These are phyloP conservation scores for Colletotrichum tofieldiae DNA, from an alignment of 2,329 filamentous ascomycete species.

Conservation along the genomic window DNA sequence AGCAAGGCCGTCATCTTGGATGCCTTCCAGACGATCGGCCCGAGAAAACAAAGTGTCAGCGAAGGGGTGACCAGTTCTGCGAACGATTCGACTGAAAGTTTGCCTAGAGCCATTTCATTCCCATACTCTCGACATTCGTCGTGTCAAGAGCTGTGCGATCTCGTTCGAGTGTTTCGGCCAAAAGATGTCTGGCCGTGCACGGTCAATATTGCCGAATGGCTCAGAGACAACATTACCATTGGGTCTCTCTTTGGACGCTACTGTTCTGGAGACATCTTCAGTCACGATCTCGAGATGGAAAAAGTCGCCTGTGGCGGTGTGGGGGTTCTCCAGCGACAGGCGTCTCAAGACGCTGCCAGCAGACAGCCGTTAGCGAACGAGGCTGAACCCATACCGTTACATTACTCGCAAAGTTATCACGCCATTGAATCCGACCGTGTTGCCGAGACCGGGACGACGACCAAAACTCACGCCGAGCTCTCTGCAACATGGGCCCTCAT, in stretches of 20 bases:
- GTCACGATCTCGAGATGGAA: constrained; percentile 76
- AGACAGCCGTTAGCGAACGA: constrained; percentile 1
- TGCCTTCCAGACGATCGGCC: constrained; percentile 47
- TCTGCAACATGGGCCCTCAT: background rate
- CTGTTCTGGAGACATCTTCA: constrained; percentile 74
- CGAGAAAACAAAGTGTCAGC: constrained; percentile 41
- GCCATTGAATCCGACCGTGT: background rate
- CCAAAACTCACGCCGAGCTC: background rate
- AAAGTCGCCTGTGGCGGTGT: constrained; percentile 31
- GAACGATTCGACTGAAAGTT: constrained; percentile 11
- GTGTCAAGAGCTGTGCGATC: constrained; percentile 81
- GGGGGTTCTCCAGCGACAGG: constrained; percentile 15
- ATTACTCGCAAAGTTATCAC: background rate
- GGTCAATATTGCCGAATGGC: constrained; percentile 75
- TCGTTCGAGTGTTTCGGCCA: constrained; percentile 79
- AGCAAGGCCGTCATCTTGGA: constrained; percentile 48
- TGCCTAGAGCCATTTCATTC: constrained; percentile 71
- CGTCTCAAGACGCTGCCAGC: constrained; percentile 7
- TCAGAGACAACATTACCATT: constrained; percentile 72
- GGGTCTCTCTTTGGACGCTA: constrained; percentile 78
- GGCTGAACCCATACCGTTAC: background rate
- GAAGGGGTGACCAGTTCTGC: constrained; percentile 8
- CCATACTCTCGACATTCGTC: constrained; percentile 94
- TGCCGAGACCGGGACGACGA: background rate
- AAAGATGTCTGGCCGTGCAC: constrained; percentile 89